These are phyloP conservation scores for Aspergillus piperis DNA, from an alignment of 2,329 filamentous ascomycete genomes.

Conservation along the genomic window DNA sequence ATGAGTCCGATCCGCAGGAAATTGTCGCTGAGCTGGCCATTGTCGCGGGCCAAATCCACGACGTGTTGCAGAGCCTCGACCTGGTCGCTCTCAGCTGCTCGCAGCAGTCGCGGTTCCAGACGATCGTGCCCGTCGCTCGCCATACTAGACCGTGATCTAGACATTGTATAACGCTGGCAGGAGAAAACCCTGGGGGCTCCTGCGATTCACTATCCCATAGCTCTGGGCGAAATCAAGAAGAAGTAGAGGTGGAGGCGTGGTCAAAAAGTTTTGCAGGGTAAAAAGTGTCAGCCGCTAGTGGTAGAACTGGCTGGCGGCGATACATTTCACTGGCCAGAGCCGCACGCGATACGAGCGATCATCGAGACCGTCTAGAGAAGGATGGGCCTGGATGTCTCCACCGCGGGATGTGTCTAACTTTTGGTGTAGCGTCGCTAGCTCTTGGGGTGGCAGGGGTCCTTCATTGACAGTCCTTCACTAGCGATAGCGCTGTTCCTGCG, in stretches of 20 bases:
- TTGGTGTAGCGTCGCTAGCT: not conserved
- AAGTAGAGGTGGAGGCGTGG: not conserved
- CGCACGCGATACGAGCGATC: not conserved
- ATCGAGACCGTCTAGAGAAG: not conserved
- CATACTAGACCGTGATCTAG: slow-evolving; percentile 35
- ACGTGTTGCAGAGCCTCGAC: slow-evolving; percentile 34
- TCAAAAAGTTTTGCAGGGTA: not conserved
- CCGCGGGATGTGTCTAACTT: not conserved
- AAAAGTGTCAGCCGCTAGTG: not conserved
- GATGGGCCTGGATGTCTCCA: not conserved
- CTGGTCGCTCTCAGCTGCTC: slow-evolving; percentile 42
- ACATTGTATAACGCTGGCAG: slow-evolving; percentile 11
- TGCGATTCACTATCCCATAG: not conserved
- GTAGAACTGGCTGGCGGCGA: not conserved
- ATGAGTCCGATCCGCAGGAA: slow-evolving; percentile 45
- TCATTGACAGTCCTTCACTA: not conserved
- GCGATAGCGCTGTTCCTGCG: not conserved
- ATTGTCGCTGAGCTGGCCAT: slow-evolving; percentile 39
- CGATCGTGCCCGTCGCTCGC: slow-evolving; percentile 40
- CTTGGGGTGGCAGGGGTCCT: not conserved
- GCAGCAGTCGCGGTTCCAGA: slow-evolving; percentile 45
- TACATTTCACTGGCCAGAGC: not conserved
- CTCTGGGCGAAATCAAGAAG: not conserved
- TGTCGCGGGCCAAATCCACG: slow-evolving; percentile 35
- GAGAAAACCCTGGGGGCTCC: not conserved